Base-by-base conservation (phyloP, 768 basidiomycete genomes). In the Tylopilus subfusipes region DNA sequence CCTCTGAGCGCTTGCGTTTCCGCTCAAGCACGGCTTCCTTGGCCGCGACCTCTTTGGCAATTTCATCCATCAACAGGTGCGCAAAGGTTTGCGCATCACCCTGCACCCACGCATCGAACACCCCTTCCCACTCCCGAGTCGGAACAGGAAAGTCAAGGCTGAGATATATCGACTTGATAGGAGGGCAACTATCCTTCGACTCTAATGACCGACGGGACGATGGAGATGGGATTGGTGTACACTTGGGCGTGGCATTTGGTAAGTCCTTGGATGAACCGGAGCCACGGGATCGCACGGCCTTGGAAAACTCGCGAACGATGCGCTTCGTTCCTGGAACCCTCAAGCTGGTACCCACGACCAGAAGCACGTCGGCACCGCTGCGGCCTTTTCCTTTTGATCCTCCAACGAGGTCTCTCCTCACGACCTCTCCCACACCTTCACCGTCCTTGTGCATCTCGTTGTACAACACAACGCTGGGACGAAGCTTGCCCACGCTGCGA, bases 311-410 rank as follows among this genome's bases (percentile, higher is more conserved):
- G 53, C 90, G 82, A 22, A 95, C 90, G 73, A 96, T 90, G 60
- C 89, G 78, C 71, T 93, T 95, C 43, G 93, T 94, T 19, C 94
- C 94, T 10, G 90, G 93, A 16, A 97, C 88, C 58, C 85, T 80
- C 54, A 97, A 72, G 69, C 88, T 93, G 52, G 93, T 96, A 42
- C 94, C 94, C 18, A 91, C 93, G 14, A 97, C 93, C 49, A 97
- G 72, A 34, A 97, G 73, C 42, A 93, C 69, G 72, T 97, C 94
- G 9, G 92, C 90, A 5, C 86, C 83, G 43, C 80, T 81, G 55
- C 84, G 76, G 3, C 84, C 84, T 61, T 84, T 87, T 14, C 84
- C 82, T 59, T 82, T 82, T 3, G 78, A 81, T 9, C 80, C 76
- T 9, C 90, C 89, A 50, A 90, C 76, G 51, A 96, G 72, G 67